phyloP scores from a whole-genome alignment of 805 yeast species.

The Candida succiphila region DNA sequence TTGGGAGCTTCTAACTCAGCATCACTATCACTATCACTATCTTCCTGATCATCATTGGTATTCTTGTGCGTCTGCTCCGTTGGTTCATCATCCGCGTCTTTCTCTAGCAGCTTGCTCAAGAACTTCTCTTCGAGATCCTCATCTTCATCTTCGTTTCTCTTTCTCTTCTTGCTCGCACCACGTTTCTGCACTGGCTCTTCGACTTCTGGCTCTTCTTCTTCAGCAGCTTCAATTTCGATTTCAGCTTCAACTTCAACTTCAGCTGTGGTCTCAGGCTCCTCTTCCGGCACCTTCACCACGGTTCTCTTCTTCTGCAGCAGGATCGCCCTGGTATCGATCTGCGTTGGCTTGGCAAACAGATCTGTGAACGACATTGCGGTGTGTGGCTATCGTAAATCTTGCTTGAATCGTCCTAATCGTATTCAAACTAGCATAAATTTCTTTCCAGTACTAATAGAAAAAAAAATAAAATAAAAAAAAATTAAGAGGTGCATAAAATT shows the following conservation, averaged over 20 bases:
- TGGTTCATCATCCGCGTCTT: conserved; percentile 15
- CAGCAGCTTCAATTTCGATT: not conserved
- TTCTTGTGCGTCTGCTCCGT: conserved; percentile 1
- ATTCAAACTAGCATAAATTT: too few relatives aligned
- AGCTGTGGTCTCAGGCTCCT: too few relatives aligned
- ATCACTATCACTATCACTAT: conserved; percentile 5
- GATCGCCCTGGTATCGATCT: conserved; percentile 24
- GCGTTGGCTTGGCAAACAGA: conserved; percentile 23
- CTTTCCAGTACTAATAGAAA: too few relatives aligned
- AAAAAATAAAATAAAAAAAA: too few relatives aligned
- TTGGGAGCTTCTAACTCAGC: conserved; percentile 2
- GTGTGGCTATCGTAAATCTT: too few relatives aligned
- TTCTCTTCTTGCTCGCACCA: conserved; percentile 8
- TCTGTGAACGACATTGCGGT: conserved; percentile 17
- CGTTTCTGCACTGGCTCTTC: conserved; percentile 7
- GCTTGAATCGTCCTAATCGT: too few relatives aligned
- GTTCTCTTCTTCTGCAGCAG: conserved; percentile 11
- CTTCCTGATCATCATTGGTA: not conserved
- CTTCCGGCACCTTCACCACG: not conserved
- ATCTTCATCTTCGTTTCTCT: conserved; percentile 24
- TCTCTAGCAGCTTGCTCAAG: conserved; percentile 34
- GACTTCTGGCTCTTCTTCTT: conserved; percentile 4
- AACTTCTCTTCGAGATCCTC: conserved; percentile 48
- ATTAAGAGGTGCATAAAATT: too few relatives aligned
- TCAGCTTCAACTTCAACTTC: too few relatives aligned